Base-by-base conservation (phyloP, 106 monocot genomes). In the Chionographis japonica region DNA sequence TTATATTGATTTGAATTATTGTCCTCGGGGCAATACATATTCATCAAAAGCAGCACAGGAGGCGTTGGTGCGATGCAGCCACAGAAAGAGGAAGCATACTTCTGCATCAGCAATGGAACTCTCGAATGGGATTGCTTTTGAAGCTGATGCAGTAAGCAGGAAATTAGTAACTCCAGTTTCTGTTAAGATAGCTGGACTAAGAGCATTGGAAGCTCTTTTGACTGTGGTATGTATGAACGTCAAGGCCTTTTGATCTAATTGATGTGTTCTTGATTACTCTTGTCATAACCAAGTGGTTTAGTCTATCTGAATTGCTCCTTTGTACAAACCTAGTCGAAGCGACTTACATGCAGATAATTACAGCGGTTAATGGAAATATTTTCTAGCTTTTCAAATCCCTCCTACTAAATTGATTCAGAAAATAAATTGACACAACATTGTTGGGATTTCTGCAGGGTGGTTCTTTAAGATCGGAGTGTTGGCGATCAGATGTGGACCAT, bases 121-220 rank as follows among this genome's bases (percentile, higher is more conserved):
- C n/a, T 62, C 75, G 56, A 80, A 81, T 77, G 63, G 61, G 15
- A n/a, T 20, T 75, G 58, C 61, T 61, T 8, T 17, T 46, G 70
- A 65, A 62, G 41, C 50, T 50, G 69, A 61, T 2, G 36, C 58
- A 17, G 52, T 61, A 50, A 37, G 49, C 54, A 70, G 64, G 52
- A 86, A 66, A 71, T 12, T 37, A 17, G 37, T 16, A 12, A 54
- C 66, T 72, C 78, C 75, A 56, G 61, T 84, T 62, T 79, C 82
- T 66, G 89, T 97, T 54, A 87, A 87, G 61, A 77, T 92, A 62
- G 89, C 85, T 65, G 97, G 89, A 54, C 68, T 97, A 16, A 71
- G 60, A 69, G 77, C 97, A 74, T 55, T 97, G 57, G 86, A 85
- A 74, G 72, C 83, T 71, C 97, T 97, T 76, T 66, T 97, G 15